Base-by-base conservation (phyloP, 768 basidiomycete species). In the Holtermannia corniformis region DNA sequence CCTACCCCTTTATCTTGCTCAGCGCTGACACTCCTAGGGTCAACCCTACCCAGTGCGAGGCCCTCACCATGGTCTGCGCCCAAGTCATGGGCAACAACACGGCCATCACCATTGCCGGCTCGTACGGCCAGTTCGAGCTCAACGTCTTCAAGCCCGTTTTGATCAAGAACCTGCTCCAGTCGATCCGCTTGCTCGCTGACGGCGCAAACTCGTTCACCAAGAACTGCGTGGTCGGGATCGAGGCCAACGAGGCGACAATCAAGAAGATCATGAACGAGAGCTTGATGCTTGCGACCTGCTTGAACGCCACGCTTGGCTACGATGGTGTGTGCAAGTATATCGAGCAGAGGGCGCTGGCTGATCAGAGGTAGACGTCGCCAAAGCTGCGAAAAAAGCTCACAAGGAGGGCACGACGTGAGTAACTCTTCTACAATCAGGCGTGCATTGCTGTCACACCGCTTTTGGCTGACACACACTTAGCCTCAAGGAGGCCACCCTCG, bases 121-220 rank as follows among this genome's bases (percentile, higher is more conserved):
- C 90, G 14, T 89, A 84, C 67, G 95, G 95, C 41, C 95, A 97
- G 70, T 97, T 99, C 67, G 95, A 99, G 88, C 76, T 99, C 67
- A 99, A 99, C 74, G 95, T 97, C 14, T 99, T 96, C 79, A 99
- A 99, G 77, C 95, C 95, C 44, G 90, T 97, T 56, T 86, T 97
- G 64, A 93, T 93, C 75, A 95, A 92, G 78, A 97, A 95, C 73
- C 86, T 99, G 25, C 76, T 97, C 49, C 92, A 93, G 73, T 91
- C 88, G 72, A 92, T 97, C 65, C 84, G 93, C 20, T 77, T 99
- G 49, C 77, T 97, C 49, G 81, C 87, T 56, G 95, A 97, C 73
- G 95, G 93, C 82, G 64, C 88, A 24, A 83, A 89, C 37, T 95
- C 91, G 44, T 93, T 97, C 76, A 96, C 90, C 53, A 87, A 87